These are phyloP conservation scores for Pistacia integerrima DNA, from an alignment of 345 rosid species.

Conservation along the genomic window DNA sequence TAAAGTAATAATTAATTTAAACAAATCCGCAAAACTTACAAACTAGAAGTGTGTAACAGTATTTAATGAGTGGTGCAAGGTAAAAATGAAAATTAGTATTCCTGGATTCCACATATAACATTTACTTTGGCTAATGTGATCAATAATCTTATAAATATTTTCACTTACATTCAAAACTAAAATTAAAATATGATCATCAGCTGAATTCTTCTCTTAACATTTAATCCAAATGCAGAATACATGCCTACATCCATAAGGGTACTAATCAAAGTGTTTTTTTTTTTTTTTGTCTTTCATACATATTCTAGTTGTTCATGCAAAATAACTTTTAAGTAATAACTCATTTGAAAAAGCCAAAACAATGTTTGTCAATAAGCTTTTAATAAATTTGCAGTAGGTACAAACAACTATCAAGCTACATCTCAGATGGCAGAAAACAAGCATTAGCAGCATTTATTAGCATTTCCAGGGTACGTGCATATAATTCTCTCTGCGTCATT, in stretches of 20 bases:
- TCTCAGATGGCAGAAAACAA: slow-evolving; percentile 2
- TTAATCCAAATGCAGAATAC: background rate
- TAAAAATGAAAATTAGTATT: too few relatives aligned
- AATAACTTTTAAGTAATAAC: too few relatives aligned
- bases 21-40: too few relatives aligned
- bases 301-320: too few relatives aligned
- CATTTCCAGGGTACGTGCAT: slow-evolving; percentile 4
- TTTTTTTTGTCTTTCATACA: too few relatives aligned
- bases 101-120: background rate
- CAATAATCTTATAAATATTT: too few relatives aligned
- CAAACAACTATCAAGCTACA: background rate
- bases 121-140: background rate
- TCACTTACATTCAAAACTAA: too few relatives aligned
- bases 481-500: slow-evolving; percentile 8
- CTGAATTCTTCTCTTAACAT: background rate
- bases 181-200: too few relatives aligned
- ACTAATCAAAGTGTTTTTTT: too few relatives aligned
- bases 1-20: background rate
- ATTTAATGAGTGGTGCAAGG: background rate
- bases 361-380: too few relatives aligned
- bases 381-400: background rate
- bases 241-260: background rate
- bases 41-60: background rate
- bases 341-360: too few relatives aligned
- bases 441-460: slow-evolving; percentile 6